phyloP scores from a whole-genome alignment of 495 filamentous ascomycete genomes.

The Trichoderma orchidacearum region DNA sequence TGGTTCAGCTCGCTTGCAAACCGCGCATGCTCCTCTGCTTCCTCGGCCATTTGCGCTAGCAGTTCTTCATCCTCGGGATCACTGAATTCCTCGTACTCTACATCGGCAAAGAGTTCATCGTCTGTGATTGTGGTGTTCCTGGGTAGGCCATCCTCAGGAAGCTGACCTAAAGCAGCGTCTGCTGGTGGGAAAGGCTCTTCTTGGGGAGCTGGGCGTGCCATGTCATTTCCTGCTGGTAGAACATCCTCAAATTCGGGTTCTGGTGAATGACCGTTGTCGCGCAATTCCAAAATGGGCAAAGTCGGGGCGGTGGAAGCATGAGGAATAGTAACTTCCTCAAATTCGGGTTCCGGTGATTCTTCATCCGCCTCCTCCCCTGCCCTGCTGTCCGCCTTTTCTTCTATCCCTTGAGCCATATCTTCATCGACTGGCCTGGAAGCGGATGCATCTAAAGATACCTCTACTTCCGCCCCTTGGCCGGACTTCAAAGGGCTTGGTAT shows the following conservation, averaged over 20 bases:
- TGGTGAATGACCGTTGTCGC: constrained; percentile 17
- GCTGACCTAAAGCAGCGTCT: neutral
- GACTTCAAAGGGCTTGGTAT: neutral
- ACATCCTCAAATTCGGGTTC: constrained; percentile 44
- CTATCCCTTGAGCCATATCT: neutral
- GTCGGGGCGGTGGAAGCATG: constrained; percentile 9
- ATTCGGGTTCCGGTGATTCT: constrained; percentile 16
- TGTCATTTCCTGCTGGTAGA: constrained; percentile 4
- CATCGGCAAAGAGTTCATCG: constrained; percentile 21
- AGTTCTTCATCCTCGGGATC: constrained; percentile 88
- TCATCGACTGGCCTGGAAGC: neutral
- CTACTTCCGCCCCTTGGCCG: neutral
- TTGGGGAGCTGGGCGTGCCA: neutral
- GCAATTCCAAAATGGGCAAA: constrained; percentile 8
- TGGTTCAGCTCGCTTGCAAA: constrained; percentile 80
- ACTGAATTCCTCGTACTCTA: constrained; percentile 42
- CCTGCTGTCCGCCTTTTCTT: neutral
- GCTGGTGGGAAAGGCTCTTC: neutral
- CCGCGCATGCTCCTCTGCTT: constrained; percentile 82
- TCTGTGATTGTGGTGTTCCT: constrained; percentile 5
- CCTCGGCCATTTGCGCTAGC: constrained; percentile 67
- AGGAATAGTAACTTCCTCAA: constrained; percentile 15
- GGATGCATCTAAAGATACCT: neutral
- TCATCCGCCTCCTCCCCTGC: neutral
- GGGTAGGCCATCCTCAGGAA: neutral